Conservation (phyloP, 225 moss, liverwort and hornwort species). For the Pseudisothecium myosuroides region DNA sequence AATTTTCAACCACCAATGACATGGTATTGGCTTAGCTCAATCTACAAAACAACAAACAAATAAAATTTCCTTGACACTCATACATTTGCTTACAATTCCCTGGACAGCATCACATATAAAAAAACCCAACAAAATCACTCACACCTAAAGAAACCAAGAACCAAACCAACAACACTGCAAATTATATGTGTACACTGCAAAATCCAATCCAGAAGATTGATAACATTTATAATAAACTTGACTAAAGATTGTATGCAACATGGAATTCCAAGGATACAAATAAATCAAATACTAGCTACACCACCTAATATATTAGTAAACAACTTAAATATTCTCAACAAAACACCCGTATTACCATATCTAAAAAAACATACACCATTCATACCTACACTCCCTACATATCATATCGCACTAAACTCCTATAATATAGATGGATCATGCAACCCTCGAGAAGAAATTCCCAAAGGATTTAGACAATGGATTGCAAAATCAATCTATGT, state of each 20-base stretch:
- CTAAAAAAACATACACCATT: not conserved
- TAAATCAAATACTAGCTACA: not conserved
- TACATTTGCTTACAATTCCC: not conserved
- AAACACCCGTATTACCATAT: not conserved
- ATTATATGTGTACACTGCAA: not conserved
- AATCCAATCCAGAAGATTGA: rapidly evolving
- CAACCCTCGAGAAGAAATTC: not conserved
- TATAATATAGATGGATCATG: not conserved
- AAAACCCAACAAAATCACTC: not conserved
- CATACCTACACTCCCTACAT: not conserved
- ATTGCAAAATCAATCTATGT: rapidly evolving
- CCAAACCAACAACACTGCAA: rapidly evolving
- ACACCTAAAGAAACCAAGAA: not conserved
- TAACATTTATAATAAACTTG: not conserved
- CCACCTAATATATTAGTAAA: not conserved
- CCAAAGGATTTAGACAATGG: not conserved
- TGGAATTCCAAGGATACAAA: rapidly evolving
- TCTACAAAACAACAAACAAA: not conserved
- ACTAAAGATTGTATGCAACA: rapidly evolving
- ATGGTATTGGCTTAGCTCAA: not conserved
- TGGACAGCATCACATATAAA: not conserved
- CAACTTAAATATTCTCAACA: not conserved
- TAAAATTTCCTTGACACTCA: not conserved
- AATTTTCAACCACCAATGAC: not conserved
- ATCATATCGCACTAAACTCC: rapidly evolving